A percentile compares a stretch with the other conserved stretches of the same genome.
Conservation (phyloP, 441 rosid genomes). For the Gossypium lobatum region DNA sequence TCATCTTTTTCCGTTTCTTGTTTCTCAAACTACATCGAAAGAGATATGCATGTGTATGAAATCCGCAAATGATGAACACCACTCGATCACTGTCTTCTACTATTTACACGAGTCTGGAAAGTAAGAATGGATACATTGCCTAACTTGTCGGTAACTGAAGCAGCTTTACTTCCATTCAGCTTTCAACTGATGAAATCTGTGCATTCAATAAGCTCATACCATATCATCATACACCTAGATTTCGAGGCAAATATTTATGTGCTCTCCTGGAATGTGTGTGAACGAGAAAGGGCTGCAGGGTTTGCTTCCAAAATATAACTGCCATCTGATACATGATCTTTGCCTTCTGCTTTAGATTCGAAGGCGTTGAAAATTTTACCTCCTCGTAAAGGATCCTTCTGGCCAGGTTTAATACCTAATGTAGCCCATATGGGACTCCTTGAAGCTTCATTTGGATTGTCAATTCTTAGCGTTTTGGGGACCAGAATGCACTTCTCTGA, state of each 20-base stretch:
- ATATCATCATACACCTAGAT: too few relatives aligned
- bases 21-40: conserved; percentile 13
- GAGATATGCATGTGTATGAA: neutral
- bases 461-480: conserved; percentile 53
- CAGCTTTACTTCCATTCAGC: neutral
- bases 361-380: conserved; percentile 27
- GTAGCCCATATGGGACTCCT: conserved; percentile 49
- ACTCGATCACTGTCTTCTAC: conserved; percentile 16
- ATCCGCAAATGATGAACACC: conserved; percentile 12
- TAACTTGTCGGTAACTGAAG: neutral
- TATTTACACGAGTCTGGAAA: conserved; percentile 29
- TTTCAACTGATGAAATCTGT: neutral
- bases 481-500: conserved; percentile 38
- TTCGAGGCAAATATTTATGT: conserved; percentile 16
- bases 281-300: conserved; percentile 64
- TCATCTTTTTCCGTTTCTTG: conserved; percentile 9
- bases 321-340: conserved; percentile 25
- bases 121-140: neutral
- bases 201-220: neutral
- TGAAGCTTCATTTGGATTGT: conserved; percentile 43
- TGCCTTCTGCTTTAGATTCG: conserved; percentile 29
- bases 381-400: conserved; percentile 24
- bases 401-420: conserved; percentile 34
- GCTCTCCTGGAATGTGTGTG: conserved; percentile 31
- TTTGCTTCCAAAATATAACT: conserved; percentile 45